Base-by-base conservation (phyloP, 2,329 filamentous ascomycete species). In the Stagonosporopsis tanaceti region DNA sequence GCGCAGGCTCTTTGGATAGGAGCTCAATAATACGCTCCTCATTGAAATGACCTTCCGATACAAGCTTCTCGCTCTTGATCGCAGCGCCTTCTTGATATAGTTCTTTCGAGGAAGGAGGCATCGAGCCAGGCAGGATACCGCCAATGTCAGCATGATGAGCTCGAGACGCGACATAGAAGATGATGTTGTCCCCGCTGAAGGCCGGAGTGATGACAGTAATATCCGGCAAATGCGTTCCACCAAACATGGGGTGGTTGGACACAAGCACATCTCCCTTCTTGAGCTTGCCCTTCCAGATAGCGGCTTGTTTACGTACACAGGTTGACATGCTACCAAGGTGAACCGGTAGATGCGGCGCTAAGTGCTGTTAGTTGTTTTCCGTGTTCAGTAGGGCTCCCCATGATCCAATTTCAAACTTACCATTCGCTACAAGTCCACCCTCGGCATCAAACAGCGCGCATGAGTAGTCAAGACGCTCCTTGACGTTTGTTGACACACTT, bases 251-350 rank as follows among this genome's bases (percentile, higher is more conserved):
- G 69, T 95, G 91, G 66, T 95, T 95, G 0, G 90, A 91, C 6
- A 94, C 90, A 39, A 95, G 84, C 0, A 95, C 91, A 72, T 95
- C 91, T 30, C 91, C 91, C 54, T 85, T 87, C 67, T 91, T 90
- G 50, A 95, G 79, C 63, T 89, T 91, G 6, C 89, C 90, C 65
- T 87, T 84, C 90, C 91, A 95, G 54, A 93, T 91, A 65, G 90
- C 84, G 5, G 90, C 89, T 77, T 94, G 91, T 45, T 90, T 90
- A 57, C 85, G 83, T 2, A 94, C 90, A 47, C 91, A 93, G 9
- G 90, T 93, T n/a, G 89, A 90, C 91, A 94, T 93, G 45, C 88
- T 92, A 27, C 91, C 91, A 11, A 95, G 79, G 71, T 94, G 91
- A 0, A 93, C 90, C 0, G 91, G 91, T 12, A 95, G 79, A 79